Evolutionary conservation across 148 eudicot species (phyloP).

Genomic region (Dianthus caryophyllus): DNA sequence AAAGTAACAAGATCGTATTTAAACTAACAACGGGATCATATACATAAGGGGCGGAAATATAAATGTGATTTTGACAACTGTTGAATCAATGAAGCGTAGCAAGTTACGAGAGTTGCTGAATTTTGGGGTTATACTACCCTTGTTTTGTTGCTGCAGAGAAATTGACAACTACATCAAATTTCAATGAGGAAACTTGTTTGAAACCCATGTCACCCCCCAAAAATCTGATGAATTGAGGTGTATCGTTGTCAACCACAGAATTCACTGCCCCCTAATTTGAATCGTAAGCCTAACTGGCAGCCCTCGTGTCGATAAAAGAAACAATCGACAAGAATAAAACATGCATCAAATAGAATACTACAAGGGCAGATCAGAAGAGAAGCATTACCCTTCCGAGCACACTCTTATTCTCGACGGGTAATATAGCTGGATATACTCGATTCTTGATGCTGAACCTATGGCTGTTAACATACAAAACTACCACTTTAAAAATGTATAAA

Average conservation of each 20-base stretch:
- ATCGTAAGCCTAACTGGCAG: neutral
- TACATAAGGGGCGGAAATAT: neutral
- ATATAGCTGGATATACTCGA: conserved; percentile 87
- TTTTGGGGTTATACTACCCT: too few relatives aligned
- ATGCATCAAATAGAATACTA: neutral
- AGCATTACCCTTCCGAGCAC: conserved; percentile 70
- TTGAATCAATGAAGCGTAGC: neutral
- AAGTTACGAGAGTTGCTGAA: neutral
- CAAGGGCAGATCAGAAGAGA: neutral
- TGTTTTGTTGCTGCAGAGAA: too few relatives aligned
- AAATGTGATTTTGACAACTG: neutral
- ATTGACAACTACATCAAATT: neutral
- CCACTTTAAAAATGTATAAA: conserved; percentile 3
- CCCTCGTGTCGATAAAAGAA: neutral
- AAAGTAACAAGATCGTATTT: neutral
- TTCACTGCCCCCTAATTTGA: neutral
- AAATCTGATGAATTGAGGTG: neutral
- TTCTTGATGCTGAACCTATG: conserved; percentile 84
- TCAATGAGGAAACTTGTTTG: neutral
- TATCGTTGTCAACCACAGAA: neutral
- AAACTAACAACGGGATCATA: neutral
- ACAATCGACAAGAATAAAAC: neutral
- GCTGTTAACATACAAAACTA: conserved; percentile 32
- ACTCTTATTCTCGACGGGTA: conserved; percentile 67
- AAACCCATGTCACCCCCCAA: neutral